phyloP scores from a whole-genome alignment of 768 basidiomycete genomes.

The Leucogyrophana mollusca region DNA sequence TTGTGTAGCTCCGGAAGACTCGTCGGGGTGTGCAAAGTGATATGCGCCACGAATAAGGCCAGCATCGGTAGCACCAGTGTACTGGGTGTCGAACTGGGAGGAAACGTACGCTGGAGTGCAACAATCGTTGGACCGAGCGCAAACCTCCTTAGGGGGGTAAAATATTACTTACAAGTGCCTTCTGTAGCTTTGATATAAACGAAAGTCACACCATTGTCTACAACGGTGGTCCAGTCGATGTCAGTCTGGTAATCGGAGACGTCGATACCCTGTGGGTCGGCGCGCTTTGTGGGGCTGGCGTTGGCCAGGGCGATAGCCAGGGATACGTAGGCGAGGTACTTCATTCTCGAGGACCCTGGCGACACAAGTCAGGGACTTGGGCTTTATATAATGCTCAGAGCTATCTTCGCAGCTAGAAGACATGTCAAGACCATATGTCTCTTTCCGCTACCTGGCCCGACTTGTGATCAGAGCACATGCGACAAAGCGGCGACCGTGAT shows the following conservation, averaged over 20 bases:
- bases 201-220: slow-evolving; percentile 50
- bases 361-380: neutral
- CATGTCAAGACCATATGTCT: neutral
- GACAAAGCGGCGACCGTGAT: slow-evolving; percentile 1
- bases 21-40: slow-evolving; percentile 59
- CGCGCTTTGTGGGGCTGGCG: slow-evolving; percentile 26
- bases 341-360: slow-evolving; percentile 13
- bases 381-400: slow-evolving; percentile 10
- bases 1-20: slow-evolving; percentile 54
- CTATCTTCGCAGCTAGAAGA: neutral
- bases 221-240: slow-evolving; percentile 53
- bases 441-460: neutral
- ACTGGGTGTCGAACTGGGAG: slow-evolving; percentile 44
- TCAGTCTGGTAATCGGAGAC: slow-evolving; percentile 49
- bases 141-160: too few relatives aligned
- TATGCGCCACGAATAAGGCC: slow-evolving; percentile 60
- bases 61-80: slow-evolving; percentile 52
- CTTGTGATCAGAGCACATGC: slow-evolving; percentile 14
- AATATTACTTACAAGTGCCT: slow-evolving; percentile 41
- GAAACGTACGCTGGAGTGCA: slow-evolving; percentile 18
- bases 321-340: slow-evolving; percentile 13
- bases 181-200: slow-evolving; percentile 71
- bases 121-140: too few relatives aligned
- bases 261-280: slow-evolving; percentile 50
- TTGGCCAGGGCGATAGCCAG: slow-evolving; percentile 12